phyloP scores from a whole-genome alignment of 2,329 filamentous ascomycete species.

The Domatiomyces catenatus region DNA sequence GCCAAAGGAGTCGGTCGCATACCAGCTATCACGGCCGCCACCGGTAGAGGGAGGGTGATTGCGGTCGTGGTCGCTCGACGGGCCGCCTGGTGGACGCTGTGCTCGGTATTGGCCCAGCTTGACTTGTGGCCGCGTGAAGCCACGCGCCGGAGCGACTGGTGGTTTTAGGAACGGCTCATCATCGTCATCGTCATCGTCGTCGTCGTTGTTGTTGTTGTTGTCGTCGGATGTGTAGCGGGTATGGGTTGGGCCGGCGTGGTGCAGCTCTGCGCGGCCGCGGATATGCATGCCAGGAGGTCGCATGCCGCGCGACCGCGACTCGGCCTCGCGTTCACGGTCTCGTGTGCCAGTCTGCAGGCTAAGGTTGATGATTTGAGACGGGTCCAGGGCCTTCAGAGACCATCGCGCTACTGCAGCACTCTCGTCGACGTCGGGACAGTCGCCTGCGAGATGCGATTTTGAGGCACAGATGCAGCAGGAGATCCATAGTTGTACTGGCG shows the following conservation, averaged over 20 bases:
- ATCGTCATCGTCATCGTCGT: conserved; percentile 18
- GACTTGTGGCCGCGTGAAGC: neutral
- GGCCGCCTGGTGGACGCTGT: neutral
- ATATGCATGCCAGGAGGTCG: conserved; percentile 22
- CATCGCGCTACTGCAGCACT: conserved; percentile 23
- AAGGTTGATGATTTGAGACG: conserved; percentile 25
- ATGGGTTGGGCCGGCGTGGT: conserved; percentile 9
- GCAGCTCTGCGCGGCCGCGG: conserved; percentile 24
- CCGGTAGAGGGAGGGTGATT: neutral
- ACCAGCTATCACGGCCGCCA: conserved; percentile 6
- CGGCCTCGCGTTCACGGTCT: conserved; percentile 13
- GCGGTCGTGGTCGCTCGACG: neutral
- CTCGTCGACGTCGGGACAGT: conserved; percentile 26
- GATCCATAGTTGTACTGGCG: conserved; percentile 26
- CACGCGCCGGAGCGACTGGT: conserved; percentile 8
- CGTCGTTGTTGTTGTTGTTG: conserved; percentile 20
- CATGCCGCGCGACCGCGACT: conserved; percentile 11
- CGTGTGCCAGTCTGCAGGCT: conserved; percentile 18
- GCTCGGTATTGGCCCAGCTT: neutral
- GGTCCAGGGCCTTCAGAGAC: conserved; percentile 25
- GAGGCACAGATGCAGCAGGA: conserved; percentile 31
- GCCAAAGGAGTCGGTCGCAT: conserved; percentile 14
- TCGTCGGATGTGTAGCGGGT: conserved; percentile 3
- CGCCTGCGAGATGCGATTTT: conserved; percentile 28
- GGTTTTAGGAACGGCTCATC: conserved; percentile 19